These are phyloP conservation scores for Exophiala alcalophila DNA, from an alignment of 2,329 filamentous ascomycete genomes.

Conservation along the genomic window DNA sequence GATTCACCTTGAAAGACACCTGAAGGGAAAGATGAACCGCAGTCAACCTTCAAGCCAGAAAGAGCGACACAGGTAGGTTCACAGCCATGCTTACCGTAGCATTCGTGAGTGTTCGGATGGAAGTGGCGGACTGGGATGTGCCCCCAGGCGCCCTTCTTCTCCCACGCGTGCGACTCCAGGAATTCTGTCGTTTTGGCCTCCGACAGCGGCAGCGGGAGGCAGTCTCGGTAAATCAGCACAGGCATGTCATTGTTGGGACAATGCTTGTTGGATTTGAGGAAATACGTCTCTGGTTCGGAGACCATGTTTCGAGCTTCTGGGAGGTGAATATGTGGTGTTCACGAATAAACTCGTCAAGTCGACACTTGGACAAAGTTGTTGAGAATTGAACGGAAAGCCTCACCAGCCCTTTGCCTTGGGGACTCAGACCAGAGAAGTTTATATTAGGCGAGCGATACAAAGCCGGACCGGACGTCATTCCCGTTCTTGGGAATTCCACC, in stretches of 20 bases:
- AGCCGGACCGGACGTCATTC: no score
- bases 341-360: no score
- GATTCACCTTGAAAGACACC: constrained; percentile 20
- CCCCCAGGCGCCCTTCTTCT: constrained; percentile 35
- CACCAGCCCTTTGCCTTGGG: no score
- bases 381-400: no score
- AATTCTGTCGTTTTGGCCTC: constrained; percentile 30
- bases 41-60: no score
- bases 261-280: constrained; percentile 31
- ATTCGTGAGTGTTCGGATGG: constrained; percentile 40
- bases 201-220: constrained; percentile 32
- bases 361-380: no score
- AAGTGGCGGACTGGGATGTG: constrained; percentile 33
- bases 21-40: constrained; percentile 1
- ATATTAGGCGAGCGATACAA: no score
- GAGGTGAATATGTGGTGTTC: background rate
- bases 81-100: constrained; percentile 33
- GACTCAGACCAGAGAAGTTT: no score
- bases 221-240: constrained; percentile 38
- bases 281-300: constrained; percentile 28
- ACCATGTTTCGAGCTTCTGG: constrained; percentile 9
- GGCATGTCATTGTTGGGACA: constrained; percentile 37
- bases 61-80: no score
- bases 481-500: no score
- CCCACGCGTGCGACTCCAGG: constrained; percentile 36